Evolutionary conservation across 306 rosid genomes (phyloP).

Genomic region (Clitoria ternatea): DNA sequence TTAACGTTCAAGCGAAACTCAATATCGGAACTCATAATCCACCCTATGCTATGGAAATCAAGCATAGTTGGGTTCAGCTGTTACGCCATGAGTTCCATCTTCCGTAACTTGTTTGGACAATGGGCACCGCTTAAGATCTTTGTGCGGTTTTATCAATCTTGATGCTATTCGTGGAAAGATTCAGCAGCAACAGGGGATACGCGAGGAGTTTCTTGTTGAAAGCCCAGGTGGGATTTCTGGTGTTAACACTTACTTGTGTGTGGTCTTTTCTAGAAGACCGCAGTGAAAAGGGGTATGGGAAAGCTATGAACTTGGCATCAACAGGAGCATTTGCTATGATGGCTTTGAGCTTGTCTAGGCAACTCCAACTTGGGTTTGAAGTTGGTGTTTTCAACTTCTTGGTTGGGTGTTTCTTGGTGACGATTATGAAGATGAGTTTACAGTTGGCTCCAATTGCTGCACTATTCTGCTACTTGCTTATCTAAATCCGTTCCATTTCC

Average conservation of each 20-base stretch:
- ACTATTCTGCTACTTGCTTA: background rate
- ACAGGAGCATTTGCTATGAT: conserved; percentile 4
- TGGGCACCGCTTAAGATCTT: background rate
- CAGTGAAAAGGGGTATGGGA: background rate
- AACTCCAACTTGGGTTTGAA: background rate
- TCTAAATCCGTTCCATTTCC: background rate
- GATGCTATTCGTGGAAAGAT: background rate
- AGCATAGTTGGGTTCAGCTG: conserved; percentile 12
- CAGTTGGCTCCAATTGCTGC: background rate
- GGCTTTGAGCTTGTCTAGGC: conserved; percentile 1
- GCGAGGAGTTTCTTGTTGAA: background rate
- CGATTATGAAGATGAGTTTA: conserved; percentile 1
- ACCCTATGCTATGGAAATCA: conserved; percentile 13
- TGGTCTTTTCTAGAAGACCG: conserved; percentile 10
- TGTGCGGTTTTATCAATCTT: background rate
- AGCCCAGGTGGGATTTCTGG: background rate
- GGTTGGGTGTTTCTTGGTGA: conserved; percentile 4
- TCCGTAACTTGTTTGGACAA: background rate
- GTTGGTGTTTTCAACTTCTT: conserved; percentile 9
- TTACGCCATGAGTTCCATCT: background rate
- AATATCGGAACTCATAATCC: background rate
- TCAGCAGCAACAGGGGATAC: background rate
- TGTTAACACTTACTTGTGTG: background rate
- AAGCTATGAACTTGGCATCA: background rate
- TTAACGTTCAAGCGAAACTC: background rate